Evolutionary conservation across 192 early-diverging fungal species (phyloP).

Genomic region (Backusella morwellensis): DNA sequence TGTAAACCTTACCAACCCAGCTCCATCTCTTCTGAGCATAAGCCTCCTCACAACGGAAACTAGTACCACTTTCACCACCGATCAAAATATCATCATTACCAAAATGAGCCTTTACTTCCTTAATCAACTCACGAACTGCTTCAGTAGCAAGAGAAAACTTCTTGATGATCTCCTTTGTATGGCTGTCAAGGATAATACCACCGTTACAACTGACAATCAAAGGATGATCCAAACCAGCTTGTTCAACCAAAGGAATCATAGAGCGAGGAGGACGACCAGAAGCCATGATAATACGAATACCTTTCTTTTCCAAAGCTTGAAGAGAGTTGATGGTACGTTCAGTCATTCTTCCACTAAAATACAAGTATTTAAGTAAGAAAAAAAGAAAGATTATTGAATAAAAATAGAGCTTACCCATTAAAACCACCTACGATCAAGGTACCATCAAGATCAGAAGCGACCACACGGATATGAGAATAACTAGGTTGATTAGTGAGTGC

Average conservation of each 20-base stretch:
- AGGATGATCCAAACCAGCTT: constrained; percentile 12
- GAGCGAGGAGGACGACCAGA: constrained; percentile 31
- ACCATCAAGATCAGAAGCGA: constrained; percentile 33
- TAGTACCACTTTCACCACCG: constrained; percentile 27
- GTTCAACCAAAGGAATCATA: constrained; percentile 22
- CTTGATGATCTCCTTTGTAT: neutral
- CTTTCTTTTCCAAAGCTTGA: constrained; percentile 15
- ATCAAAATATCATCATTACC: constrained; percentile 16
- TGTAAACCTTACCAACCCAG: constrained; percentile 3
- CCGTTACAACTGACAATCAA: constrained; percentile 28
- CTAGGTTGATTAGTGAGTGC: neutral
- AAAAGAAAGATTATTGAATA: neutral
- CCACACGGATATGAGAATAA: constrained; percentile 15
- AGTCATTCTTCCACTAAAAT: constrained; percentile 13
- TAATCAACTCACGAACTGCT: constrained; percentile 4
- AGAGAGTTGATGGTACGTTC: constrained; percentile 11
- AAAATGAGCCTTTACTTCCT: constrained; percentile 5
- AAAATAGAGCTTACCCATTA: constrained; percentile 13
- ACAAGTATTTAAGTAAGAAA: neutral
- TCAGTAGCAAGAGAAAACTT: constrained; percentile 22
- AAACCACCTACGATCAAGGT: constrained; percentile 16
- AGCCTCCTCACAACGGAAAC: constrained; percentile 24
- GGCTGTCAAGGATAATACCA: constrained; percentile 24
- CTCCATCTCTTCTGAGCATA: constrained; percentile 8
- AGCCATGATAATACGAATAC: constrained; percentile 22